Percentiles rank a stretch among this genome's conserved stretches.
These are phyloP conservation scores for Straminergon stramineum DNA, from an alignment of 225 moss, liverwort and hornwort species.

Conservation along the genomic window DNA sequence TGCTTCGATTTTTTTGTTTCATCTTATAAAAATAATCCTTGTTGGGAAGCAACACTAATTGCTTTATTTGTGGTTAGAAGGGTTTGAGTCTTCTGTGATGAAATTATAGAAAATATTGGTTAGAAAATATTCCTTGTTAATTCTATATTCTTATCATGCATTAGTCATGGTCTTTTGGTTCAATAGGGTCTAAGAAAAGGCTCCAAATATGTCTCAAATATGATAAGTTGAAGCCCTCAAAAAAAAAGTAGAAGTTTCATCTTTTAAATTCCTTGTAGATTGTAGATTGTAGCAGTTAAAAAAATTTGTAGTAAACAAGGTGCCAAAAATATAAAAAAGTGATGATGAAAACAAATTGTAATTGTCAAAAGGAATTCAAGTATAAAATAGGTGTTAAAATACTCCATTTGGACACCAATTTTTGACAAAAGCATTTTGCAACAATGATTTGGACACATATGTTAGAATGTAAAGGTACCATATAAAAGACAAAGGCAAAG, in stretches of 20 bases:
- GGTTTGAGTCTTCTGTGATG: background rate
- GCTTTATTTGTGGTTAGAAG: background rate
- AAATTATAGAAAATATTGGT: background rate
- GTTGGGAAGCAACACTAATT: rapidly evolving
- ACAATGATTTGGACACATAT: background rate
- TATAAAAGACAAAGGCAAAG: background rate
- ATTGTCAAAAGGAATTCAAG: too few relatives aligned
- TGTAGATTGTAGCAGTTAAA: background rate
- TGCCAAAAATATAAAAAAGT: rapidly evolving
- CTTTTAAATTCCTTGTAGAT: rapidly evolving
- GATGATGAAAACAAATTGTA: background rate
- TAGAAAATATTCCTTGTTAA: background rate
- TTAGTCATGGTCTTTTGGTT: rapidly evolving
- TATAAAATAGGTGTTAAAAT: background rate
- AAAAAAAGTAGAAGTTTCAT: background rate
- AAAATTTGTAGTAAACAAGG: rapidly evolving
- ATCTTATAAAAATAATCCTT: background rate
- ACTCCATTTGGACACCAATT: too few relatives aligned
- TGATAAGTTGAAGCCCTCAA: background rate
- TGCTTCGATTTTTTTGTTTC: background rate
- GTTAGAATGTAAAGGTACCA: background rate
- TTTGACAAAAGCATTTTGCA: background rate
- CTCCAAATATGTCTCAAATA: rapidly evolving
- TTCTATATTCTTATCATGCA: background rate
- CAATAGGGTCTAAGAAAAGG: background rate